These are phyloP conservation scores for Gastrodia elata DNA, from an alignment of 106 monocot genomes.

Conservation along the genomic window DNA sequence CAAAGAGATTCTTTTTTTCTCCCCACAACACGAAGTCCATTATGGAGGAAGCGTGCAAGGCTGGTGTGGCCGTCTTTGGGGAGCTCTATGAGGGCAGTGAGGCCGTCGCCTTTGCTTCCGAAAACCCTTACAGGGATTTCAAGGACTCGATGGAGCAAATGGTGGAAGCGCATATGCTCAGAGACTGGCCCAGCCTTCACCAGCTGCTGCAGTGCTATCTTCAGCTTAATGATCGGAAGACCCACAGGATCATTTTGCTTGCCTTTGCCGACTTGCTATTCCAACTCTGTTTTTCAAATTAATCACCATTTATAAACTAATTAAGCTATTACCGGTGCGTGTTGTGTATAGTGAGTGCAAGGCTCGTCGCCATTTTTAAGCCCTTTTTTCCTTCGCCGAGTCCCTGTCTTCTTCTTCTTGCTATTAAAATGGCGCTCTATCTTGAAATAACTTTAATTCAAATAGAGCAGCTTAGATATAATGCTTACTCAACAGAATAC, in stretches of 20 bases:
- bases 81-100: slow-evolving; percentile 17
- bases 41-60: neutral
- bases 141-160: slow-evolving; percentile 60
- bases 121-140: slow-evolving; percentile 51
- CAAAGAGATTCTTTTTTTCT: too few species aligned
- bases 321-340: too few species aligned
- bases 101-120: slow-evolving; percentile 20
- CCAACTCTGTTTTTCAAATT: too few species aligned
- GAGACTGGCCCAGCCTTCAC: slow-evolving; percentile 29
- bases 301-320: too few species aligned
- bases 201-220: slow-evolving; percentile 48
- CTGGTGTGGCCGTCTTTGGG: neutral
- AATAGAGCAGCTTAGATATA: too few species aligned
- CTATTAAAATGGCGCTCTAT: too few species aligned
- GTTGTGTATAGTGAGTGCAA: too few species aligned
- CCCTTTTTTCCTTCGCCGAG: too few species aligned
- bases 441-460: too few species aligned
- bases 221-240: slow-evolving; percentile 38
- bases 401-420: too few species aligned
- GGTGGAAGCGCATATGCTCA: slow-evolving; percentile 38
- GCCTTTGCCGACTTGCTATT: slow-evolving; percentile 50
- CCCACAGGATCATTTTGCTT: slow-evolving; percentile 32
- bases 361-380: too few species aligned
- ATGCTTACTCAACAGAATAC: too few species aligned
- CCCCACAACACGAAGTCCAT: neutral